A percentile compares a stretch with the other conserved stretches of the same genome.
Conservation (phyloP, 371 early-diverging fungal genomes). For the Mucor saturninus region DNA sequence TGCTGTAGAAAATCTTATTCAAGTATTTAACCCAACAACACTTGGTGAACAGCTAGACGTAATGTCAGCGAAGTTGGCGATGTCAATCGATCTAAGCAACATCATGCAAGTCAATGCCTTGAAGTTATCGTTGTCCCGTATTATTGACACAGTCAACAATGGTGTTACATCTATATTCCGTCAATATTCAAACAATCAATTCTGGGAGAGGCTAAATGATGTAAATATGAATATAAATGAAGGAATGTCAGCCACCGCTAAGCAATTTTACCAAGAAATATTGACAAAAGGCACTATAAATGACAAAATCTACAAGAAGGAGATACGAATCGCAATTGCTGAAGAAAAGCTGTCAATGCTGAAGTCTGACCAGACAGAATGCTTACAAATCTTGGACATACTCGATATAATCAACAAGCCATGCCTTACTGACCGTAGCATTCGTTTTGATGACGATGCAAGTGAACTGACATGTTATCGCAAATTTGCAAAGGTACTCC, state of each 20-base stretch:
- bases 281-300: slow-evolving; percentile 15
- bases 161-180: slow-evolving; percentile 18
- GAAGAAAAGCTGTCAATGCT: slow-evolving; percentile 19
- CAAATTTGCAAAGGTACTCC: slow-evolving; percentile 23
- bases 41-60: slow-evolving; percentile 25
- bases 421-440: slow-evolving; percentile 14
- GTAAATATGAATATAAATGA: slow-evolving; percentile 14
- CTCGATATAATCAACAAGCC: slow-evolving; percentile 13
- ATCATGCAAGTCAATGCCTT: slow-evolving; percentile 25
- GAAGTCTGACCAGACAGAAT: slow-evolving; percentile 18
- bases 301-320: slow-evolving; percentile 18
- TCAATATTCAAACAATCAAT: slow-evolving; percentile 13
- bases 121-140: slow-evolving; percentile 25
- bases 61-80: slow-evolving; percentile 20
- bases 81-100: slow-evolving; percentile 21
- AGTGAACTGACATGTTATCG: slow-evolving; percentile 27
- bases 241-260: slow-evolving; percentile 20
- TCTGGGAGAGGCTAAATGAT: slow-evolving; percentile 15
- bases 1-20: slow-evolving; percentile 16
- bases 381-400: slow-evolving; percentile 22
- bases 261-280: slow-evolving; percentile 23
- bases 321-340: slow-evolving; percentile 20
- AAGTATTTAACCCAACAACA: slow-evolving; percentile 20
- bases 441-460: slow-evolving; percentile 10
- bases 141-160: slow-evolving; percentile 21